Evolutionary conservation across 139 green algal species (phyloP).

Genomic region (Gonium pectorale): DNA sequence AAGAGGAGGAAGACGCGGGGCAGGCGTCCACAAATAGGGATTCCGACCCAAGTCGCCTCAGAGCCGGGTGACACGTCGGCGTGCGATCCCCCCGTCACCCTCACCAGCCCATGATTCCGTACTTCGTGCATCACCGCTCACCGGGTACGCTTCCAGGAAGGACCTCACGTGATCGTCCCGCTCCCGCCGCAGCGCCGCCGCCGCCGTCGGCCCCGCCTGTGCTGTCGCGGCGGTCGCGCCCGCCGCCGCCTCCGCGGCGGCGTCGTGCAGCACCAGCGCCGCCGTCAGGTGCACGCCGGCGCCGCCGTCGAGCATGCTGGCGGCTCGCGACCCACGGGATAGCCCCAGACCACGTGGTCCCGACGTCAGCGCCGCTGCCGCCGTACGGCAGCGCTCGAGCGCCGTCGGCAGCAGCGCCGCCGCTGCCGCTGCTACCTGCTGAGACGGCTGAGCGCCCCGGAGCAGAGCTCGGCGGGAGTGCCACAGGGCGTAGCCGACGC

Average conservation of each 20-base stretch:
- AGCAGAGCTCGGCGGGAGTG: not conserved
- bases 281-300: slow-evolving; percentile 29
- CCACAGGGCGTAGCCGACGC: slow-evolving; percentile 31
- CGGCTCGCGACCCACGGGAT: not conserved
- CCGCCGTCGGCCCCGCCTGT: not conserved
- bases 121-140: not conserved
- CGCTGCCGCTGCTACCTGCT: too few species aligned
- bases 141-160: slow-evolving; percentile 22
- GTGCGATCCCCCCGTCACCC: too few species aligned
- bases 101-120: too few species aligned
- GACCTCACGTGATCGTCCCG: slow-evolving; percentile 22
- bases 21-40: too few species aligned
- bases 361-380: not conserved
- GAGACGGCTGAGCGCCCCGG: too few species aligned
- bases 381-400: not conserved
- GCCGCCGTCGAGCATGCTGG: slow-evolving; percentile 22
- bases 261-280: slow-evolving; percentile 31
- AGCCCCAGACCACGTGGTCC: not conserved
- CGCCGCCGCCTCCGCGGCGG: not conserved
- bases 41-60: too few species aligned
- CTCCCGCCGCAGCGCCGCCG: not conserved
- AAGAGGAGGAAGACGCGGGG: too few species aligned
- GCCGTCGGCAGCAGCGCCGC: slow-evolving; percentile 16
- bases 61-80: too few species aligned
- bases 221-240: too few species aligned